A percentile compares a stretch with the other conserved stretches of the same genome.
phyloP scores from a whole-genome alignment of 176 grass and related monocot genomes.

The Alopecurus myosuroides region DNA sequence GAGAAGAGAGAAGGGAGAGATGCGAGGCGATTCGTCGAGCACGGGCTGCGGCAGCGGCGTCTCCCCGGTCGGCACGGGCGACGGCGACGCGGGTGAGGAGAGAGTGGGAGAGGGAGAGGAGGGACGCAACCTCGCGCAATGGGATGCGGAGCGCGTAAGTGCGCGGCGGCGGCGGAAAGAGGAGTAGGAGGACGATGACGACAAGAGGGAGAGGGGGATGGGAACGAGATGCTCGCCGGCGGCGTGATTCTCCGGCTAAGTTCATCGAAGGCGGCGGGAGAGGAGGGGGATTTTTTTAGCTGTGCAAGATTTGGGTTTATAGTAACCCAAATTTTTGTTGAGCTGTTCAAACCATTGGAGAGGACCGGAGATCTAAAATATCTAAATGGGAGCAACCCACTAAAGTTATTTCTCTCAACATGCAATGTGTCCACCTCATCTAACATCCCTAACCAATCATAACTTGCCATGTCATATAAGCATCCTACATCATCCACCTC shows the following conservation, averaged over 20 bases:
- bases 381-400: too few species aligned
- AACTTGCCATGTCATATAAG: too few species aligned
- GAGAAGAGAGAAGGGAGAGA: slow-evolving; percentile 35
- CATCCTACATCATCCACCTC: too few species aligned
- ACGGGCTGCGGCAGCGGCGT: slow-evolving; percentile 50
- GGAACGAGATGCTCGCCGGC: slow-evolving; percentile 28
- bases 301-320: too few species aligned
- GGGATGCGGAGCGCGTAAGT: slow-evolving; percentile 31
- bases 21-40: slow-evolving; percentile 47
- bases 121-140: slow-evolving; percentile 43
- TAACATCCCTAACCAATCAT: too few species aligned
- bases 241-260: slow-evolving; percentile 23
- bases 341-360: too few species aligned
- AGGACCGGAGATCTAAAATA: too few species aligned
- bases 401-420: too few species aligned
- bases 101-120: slow-evolving; percentile 79
- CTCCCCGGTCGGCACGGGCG: slow-evolving; percentile 53
- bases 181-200: slow-evolving; percentile 35
- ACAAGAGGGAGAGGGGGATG: background rate
- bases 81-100: slow-evolving; percentile 76
- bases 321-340: too few species aligned
- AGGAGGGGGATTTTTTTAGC: background rate
- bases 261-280: slow-evolving; percentile 13
- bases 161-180: background rate
- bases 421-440: too few species aligned